Percentiles rank a stretch among this genome's conserved stretches.
Evolutionary conservation across 371 early-diverging fungal species (phyloP).

Genomic region (Syncephalastrum racemosum): DNA sequence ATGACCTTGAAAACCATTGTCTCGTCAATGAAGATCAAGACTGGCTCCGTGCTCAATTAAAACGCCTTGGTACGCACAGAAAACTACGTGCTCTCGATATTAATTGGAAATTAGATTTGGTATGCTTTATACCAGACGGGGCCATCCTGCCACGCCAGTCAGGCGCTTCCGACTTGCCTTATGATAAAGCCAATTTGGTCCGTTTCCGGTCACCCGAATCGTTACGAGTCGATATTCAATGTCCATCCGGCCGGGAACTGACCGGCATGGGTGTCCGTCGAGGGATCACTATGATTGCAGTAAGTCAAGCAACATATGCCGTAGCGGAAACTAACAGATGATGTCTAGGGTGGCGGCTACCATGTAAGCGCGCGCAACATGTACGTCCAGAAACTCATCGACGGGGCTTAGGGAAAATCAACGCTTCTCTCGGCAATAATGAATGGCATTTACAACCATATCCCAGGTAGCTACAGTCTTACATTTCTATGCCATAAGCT

Average conservation of each 20-base stretch:
- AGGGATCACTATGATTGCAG: conserved; percentile 50
- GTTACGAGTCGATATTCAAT: conserved; percentile 19
- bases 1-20: not conserved
- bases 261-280: conserved; percentile 47
- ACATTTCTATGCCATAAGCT: too few relatives aligned
- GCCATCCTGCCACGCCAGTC: conserved; percentile 52
- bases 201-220: conserved; percentile 13
- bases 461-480: too few relatives aligned
- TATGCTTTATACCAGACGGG: conserved; percentile 49
- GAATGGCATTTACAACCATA: conserved; percentile 50
- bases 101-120: conserved; percentile 14
- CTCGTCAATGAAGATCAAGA: conserved; percentile 10
- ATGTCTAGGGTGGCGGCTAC: conserved; percentile 49
- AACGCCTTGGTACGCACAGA: not conserved
- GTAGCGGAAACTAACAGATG: not conserved
- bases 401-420: conserved; percentile 38
- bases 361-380: conserved; percentile 25
- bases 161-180: conserved; percentile 45
- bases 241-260: conserved; percentile 39
- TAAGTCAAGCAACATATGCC: not conserved
- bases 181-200: conserved; percentile 11
- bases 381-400: not conserved
- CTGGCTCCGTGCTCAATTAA: conserved; percentile 5
- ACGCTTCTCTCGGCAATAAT: conserved; percentile 52
- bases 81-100: too few relatives aligned